Evolutionary conservation across 2,329 filamentous ascomycete genomes (phyloP), one percentile per base, ranked within the genome.

Genomic region (Alternaria brassicae): DNA sequence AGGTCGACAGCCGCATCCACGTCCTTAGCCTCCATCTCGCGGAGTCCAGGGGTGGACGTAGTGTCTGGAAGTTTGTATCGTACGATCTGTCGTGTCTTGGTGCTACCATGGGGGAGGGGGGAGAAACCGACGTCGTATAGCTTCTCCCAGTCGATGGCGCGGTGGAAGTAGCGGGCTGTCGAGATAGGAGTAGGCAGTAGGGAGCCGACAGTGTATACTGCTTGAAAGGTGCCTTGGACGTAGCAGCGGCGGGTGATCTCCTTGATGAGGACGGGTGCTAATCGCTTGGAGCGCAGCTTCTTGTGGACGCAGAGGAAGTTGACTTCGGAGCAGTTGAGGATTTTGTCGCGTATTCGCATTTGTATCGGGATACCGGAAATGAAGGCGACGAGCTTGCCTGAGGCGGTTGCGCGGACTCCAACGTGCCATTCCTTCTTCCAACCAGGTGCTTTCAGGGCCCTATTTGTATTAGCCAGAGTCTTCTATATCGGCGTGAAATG

Each of bases 221-320:
- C 95, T 80, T 99, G 95, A 85, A 91, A 98, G 66, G 96, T 90
- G 56, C 89, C 91, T 65, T 91, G 84, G 47, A 93, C 81, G 79
- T 98, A 96, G 83, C 92, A 96, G 64, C 93, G 87, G 47, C 95
- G 90, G 5, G 95, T 99, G 70, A 99, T 92, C 78, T 99, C 95
- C 79, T 97, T 97, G 83, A 99, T 99, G 53, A 99, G 87, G 2
- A 98, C 91, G 0, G 95, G 95, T 0, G 95, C 89, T 41, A 99
- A 87, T 53, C 95, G 89, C 83, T 98, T 97, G 58, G 91, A 88
- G 50, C 95, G 91, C 30, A 99, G 88, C 81, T 98, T 98, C 84
- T 98, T 98, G 84, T 99, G 95, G 55, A 99, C 90, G 74, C 93
- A 96, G 67, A 99, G 89, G 81, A 98, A 99, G 83, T 99, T 99